Evolutionary conservation across 1,284 basidiomycete species (phyloP).

Genomic region (Ceratobasidium sp.): DNA sequence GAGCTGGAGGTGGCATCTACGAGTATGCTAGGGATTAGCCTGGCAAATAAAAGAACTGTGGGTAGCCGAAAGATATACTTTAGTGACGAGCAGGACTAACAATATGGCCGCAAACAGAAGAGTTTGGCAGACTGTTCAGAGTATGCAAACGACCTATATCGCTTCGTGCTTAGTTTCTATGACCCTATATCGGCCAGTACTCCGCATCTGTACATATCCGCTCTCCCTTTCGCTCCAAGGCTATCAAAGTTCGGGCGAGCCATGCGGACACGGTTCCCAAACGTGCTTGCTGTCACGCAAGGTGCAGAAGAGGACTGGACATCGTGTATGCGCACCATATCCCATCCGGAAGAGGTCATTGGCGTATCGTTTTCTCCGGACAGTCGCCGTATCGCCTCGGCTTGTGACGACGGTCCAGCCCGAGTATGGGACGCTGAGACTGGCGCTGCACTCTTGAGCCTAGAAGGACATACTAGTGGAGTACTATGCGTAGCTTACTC

Average conservation of each 20-base stretch:
- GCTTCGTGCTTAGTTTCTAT: slow-evolving; percentile 5
- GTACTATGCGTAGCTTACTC: background rate
- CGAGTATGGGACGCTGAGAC: slow-evolving; percentile 9
- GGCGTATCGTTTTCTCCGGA: background rate
- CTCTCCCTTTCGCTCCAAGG: background rate
- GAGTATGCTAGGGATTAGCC: too few species aligned
- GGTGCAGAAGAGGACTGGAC: slow-evolving; percentile 14
- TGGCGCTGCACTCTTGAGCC: background rate
- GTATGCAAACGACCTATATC: slow-evolving; percentile 1
- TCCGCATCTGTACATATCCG: slow-evolving; percentile 10
- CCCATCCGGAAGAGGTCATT: background rate
- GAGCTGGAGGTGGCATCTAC: too few species aligned
- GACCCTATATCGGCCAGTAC: slow-evolving; percentile 10
- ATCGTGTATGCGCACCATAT: slow-evolving; percentile 1
- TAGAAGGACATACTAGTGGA: background rate
- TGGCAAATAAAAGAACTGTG: too few species aligned
- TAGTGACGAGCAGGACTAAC: too few species aligned
- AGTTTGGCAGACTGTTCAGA: background rate
- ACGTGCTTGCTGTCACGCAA: background rate
- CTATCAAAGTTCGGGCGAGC: background rate
- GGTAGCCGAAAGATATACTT: too few species aligned
- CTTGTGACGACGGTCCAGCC: background rate
- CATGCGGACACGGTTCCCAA: background rate
- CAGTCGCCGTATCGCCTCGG: background rate
- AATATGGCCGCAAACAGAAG: too few species aligned